A percentile compares a stretch with the other conserved stretches of the same genome.
These are phyloP conservation scores for Suillus ampliporus DNA, from an alignment of 768 basidiomycete species.

Conservation along the genomic window DNA sequence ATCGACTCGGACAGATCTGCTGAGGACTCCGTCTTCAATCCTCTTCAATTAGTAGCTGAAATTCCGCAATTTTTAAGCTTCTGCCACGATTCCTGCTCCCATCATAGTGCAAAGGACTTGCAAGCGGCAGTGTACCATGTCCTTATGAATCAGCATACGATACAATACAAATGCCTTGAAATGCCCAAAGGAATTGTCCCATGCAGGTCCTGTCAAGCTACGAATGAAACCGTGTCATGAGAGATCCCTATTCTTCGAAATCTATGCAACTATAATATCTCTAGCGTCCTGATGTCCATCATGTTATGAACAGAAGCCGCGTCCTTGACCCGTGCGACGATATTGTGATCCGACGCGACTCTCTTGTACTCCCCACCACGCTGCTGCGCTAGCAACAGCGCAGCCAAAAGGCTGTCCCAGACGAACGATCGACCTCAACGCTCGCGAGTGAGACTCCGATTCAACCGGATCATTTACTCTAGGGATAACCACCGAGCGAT, in stretches of 20 bases:
- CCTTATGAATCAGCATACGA: too few relatives aligned
- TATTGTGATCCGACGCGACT: neutral
- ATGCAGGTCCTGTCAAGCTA: neutral
- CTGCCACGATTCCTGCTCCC: too few relatives aligned
- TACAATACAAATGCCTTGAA: too few relatives aligned
- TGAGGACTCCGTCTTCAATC: too few relatives aligned
- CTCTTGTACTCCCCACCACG: neutral
- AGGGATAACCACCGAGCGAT: neutral
- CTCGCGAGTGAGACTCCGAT: neutral
- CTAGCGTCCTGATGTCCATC: neutral
- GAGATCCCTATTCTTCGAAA: neutral
- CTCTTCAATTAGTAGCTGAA: too few relatives aligned
- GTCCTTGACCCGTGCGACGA: neutral
- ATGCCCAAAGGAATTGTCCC: too few relatives aligned
- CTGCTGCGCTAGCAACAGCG: constrained; percentile 1
- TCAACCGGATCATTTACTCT: neutral
- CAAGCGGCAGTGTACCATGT: too few relatives aligned
- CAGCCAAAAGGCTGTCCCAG: constrained; percentile 7
- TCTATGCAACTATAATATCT: neutral
- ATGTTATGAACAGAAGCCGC: neutral
- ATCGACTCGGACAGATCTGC: too few relatives aligned
- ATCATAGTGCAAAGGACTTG: too few relatives aligned
- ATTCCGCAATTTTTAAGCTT: too few relatives aligned
- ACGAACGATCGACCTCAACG: neutral
- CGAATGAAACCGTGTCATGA: neutral